Percentiles rank a stretch among this genome's conserved stretches.
Evolutionary conservation across 495 filamentous ascomycete genomes (phyloP).

Genomic region (Aspergillus sclerotioniger): DNA sequence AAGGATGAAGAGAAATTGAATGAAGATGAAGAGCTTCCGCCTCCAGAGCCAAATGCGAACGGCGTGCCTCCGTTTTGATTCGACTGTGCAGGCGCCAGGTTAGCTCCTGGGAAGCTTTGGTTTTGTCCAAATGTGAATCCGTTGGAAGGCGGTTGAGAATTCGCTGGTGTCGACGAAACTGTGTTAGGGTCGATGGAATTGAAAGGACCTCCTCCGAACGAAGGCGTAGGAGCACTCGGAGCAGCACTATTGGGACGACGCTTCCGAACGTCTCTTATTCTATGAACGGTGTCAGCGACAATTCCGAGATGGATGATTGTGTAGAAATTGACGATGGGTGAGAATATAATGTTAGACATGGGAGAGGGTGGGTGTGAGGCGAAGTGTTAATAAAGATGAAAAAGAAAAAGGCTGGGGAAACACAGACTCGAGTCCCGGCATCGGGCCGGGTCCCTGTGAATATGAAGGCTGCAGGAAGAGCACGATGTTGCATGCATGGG

Average conservation of each 20-base stretch:
- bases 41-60: conserved; percentile 39
- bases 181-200: conserved; percentile 28
- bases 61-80: conserved; percentile 31
- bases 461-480: not conserved
- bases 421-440: not conserved
- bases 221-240: conserved; percentile 21
- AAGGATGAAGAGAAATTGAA: conserved; percentile 41
- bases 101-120: conserved; percentile 46
- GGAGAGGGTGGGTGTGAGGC: not conserved
- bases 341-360: not conserved
- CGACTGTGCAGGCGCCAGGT: conserved; percentile 25
- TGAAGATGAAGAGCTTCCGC: conserved; percentile 22
- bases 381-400: not conserved
- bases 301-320: conserved; percentile 5
- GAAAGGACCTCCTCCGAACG: conserved; percentile 28
- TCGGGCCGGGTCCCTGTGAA: not conserved
- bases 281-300: conserved; percentile 19
- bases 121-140: conserved; percentile 48
- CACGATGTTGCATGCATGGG: conserved; percentile 6
- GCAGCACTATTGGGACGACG: conserved; percentile 27
- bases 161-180: conserved; percentile 27
- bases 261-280: conserved; percentile 38
- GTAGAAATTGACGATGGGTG: not conserved
- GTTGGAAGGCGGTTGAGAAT: conserved; percentile 27
- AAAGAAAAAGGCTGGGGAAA: conserved; percentile 8